Percentiles rank a stretch among this genome's conserved stretches.
Evolutionary conservation across 108 stramenopile species (phyloP).

Genomic region (Chaetoceros tenuissimus): DNA sequence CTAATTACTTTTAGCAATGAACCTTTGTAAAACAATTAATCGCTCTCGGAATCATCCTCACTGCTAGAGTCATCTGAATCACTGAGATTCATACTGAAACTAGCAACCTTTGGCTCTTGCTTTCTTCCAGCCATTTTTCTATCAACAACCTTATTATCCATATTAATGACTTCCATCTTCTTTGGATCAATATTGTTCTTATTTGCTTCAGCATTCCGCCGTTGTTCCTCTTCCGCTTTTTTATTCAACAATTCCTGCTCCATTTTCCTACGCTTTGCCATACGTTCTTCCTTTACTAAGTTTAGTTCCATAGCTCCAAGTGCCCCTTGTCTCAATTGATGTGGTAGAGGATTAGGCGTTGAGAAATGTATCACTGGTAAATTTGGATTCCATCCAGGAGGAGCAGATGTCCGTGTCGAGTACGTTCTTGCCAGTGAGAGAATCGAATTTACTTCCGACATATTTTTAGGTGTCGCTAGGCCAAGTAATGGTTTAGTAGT

Average conservation of each 20-base stretch:
- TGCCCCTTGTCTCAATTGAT: conserved; percentile 74
- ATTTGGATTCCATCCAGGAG: conserved; percentile 74
- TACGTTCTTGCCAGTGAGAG: conserved; percentile 63
- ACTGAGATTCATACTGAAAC: conserved; percentile 68
- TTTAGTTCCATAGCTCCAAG: conserved; percentile 71
- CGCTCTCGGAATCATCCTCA: conserved; percentile 26
- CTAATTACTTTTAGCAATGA: no score
- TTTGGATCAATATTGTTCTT: conserved; percentile 19
- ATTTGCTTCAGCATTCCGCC: conserved; percentile 1
- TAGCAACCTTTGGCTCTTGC: conserved; percentile 5
- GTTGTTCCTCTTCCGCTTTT: conserved; percentile 7
- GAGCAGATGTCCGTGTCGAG: conserved; percentile 64
- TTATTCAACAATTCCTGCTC: conserved; percentile 19
- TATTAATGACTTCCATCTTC: conserved; percentile 11
- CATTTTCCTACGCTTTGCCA: conserved; percentile 33
- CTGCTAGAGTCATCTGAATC: conserved; percentile 46
- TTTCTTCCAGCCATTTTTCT: conserved; percentile 8
- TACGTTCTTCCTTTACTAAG: conserved; percentile 44
- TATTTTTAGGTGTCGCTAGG: conserved; percentile 36
- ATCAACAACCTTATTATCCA: conserved; percentile 2
- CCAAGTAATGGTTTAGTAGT: conserved; percentile 25
- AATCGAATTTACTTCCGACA: conserved; percentile 45
- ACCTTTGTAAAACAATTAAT: no score
- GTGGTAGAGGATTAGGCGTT: conserved; percentile 77
- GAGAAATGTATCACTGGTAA: conserved; percentile 72